phyloP scores from a whole-genome alignment of 768 basidiomycete genomes.

The Boletus pseudo-olivaceus region DNA sequence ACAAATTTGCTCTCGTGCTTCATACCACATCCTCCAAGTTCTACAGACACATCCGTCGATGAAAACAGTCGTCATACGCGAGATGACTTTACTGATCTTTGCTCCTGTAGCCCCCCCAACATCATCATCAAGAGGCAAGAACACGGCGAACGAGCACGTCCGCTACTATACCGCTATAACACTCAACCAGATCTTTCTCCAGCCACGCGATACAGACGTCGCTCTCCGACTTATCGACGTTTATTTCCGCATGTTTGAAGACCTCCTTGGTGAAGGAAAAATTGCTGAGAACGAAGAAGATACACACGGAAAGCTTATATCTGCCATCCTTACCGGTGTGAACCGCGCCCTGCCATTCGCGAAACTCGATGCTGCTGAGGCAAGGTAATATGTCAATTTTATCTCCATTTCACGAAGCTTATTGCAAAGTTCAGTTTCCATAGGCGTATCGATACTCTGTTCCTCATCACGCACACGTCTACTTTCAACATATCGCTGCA shows the following conservation, averaged over 20 bases:
- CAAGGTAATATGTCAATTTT: slow-evolving; percentile 44
- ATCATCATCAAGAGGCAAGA: slow-evolving; percentile 24
- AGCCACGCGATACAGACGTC: slow-evolving; percentile 62
- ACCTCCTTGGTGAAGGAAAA: slow-evolving; percentile 67
- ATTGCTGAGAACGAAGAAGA: slow-evolving; percentile 46
- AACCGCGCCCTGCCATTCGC: slow-evolving; percentile 95
- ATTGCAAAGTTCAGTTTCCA: slow-evolving; percentile 51
- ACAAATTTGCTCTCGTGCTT: slow-evolving; percentile 83
- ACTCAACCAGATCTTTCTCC: slow-evolving; percentile 87
- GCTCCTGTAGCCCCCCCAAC: slow-evolving; percentile 28
- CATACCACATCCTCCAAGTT: slow-evolving; percentile 84
- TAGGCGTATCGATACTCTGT: slow-evolving; percentile 88
- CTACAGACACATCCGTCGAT: slow-evolving; percentile 90
- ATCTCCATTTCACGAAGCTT: neutral
- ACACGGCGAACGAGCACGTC: slow-evolving; percentile 59
- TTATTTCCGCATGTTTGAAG: slow-evolving; percentile 93
- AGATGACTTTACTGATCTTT: slow-evolving; percentile 71
- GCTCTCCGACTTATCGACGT: slow-evolving; percentile 78
- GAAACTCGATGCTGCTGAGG: slow-evolving; percentile 65
- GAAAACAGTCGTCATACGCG: slow-evolving; percentile 86
- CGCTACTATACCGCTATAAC: slow-evolving; percentile 93
- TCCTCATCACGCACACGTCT: slow-evolving; percentile 90
- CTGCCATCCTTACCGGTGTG: slow-evolving; percentile 89
- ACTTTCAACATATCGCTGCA: slow-evolving; percentile 97
- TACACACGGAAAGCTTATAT: slow-evolving; percentile 74